Evolutionary conservation across 2,329 filamentous ascomycete genomes (phyloP), one percentile per base, ranked within the genome.

Genomic region (Fusarium annulatum): DNA sequence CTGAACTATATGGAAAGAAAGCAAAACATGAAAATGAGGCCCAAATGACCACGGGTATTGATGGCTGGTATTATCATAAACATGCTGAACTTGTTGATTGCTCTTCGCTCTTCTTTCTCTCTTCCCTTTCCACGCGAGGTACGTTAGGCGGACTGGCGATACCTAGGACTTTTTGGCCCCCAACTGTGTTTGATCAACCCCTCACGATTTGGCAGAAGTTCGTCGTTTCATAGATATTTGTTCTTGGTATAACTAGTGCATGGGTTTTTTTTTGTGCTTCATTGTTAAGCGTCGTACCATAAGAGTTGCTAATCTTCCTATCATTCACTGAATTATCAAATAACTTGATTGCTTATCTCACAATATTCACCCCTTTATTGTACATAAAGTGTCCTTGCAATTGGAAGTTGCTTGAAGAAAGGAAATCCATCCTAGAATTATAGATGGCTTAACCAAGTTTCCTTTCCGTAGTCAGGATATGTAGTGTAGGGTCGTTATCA

Each of bases 111-210:
- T 11, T 18, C 8, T 16, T 39, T 18, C 19, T 41, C 15, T n/a
- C 26, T 55, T 39, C 12, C 9, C 51, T 41, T n/a, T 28, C 21
- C 19, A 28, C 23, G 15, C 19, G 19, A 39, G 36, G 19, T 39
- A 41, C 19, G 34, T 57, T 8, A 45, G 52, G 26, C 38, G 28
- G 16, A 26, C 30, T 28, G 55, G 33, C 30, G 39, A 53, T 34
- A 64, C 36, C 41, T 46, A 53, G 45, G 52, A 53, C 45, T 59
- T 59, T 65, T 53, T 10, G 39, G 52, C 65, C 48, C 51, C 62
- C 64, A 60, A 46, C 51, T 26, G 23, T 34, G 26, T 28, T 55
- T 10, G 19, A 53, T 28, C 38, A 36, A 28, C 30, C 58, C 46
- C 34, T 60, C 34, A n/a, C 26, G 12, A 38, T 51, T 52, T n/a